Evolutionary conservation across 2,329 filamentous ascomycete species (phyloP).

Genomic region (Bipolaris zeicola): DNA sequence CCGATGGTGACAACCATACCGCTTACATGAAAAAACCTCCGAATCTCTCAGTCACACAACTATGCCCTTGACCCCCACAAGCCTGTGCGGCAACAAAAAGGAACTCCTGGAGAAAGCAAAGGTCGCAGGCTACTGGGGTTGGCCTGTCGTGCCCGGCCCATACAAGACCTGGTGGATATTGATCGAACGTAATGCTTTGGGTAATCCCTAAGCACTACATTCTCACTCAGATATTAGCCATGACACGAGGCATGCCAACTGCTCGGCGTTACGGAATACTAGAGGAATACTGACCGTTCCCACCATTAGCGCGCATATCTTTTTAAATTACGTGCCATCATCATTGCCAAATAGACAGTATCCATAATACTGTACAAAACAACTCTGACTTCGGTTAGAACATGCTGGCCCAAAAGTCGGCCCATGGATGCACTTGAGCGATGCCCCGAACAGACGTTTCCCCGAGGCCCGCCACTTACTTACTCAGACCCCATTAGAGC

Average conservation of each 20-base stretch:
- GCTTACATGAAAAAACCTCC: too few species aligned
- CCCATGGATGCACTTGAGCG: neutral
- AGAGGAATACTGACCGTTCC: too few species aligned
- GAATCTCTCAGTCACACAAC: too few species aligned
- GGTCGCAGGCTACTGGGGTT: neutral
- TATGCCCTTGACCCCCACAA: neutral
- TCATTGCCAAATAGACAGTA: neutral
- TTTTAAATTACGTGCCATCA: neutral
- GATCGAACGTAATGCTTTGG: neutral
- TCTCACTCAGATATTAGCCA: neutral
- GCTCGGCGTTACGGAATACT: too few species aligned
- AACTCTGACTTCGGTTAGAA: neutral
- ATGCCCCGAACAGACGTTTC: slow-evolving; percentile 4
- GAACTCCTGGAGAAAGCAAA: neutral
- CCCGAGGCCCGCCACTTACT: slow-evolving; percentile 1
- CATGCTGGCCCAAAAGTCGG: slow-evolving; percentile 1
- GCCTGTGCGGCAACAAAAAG: neutral
- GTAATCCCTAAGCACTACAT: neutral
- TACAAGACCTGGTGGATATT: neutral
- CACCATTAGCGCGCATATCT: too few species aligned
- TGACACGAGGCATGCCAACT: neutral
- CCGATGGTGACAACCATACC: too few species aligned
- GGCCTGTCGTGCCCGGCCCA: neutral
- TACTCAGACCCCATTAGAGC: neutral
- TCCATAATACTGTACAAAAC: neutral